Evolutionary conservation across 1,139 yeast genomes (phyloP).

Genomic region (Saccharomycopsis phalli): DNA sequence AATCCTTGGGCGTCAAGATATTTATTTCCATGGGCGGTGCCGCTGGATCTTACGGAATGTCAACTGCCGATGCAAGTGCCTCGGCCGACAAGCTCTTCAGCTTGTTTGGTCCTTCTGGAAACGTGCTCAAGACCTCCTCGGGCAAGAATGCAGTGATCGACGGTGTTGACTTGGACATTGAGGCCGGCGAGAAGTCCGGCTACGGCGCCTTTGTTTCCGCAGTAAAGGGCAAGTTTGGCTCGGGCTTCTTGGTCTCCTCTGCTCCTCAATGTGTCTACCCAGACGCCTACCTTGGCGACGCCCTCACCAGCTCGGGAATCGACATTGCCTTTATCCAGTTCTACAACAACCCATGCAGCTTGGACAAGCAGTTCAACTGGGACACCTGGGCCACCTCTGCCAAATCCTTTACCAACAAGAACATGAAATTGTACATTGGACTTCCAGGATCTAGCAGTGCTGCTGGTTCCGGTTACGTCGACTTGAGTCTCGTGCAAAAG

Average conservation of each 20-base stretch:
- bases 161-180: conserved; percentile 19
- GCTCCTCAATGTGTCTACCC: conserved; percentile 78
- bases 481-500: conserved; percentile 30
- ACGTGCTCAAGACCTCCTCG: conserved; percentile 39
- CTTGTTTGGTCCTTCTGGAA: conserved; percentile 33
- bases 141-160: conserved; percentile 17
- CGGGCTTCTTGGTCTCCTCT: conserved; percentile 42
- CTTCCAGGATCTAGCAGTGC: conserved; percentile 63
- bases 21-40: conserved; percentile 71
- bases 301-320: conserved; percentile 50
- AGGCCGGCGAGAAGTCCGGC: conserved; percentile 17
- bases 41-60: conserved; percentile 33
- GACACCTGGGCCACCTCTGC: conserved; percentile 77
- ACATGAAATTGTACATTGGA: conserved; percentile 60
- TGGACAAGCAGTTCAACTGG: conserved; percentile 57
- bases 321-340: conserved; percentile 90
- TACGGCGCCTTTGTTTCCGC: conserved; percentile 17
- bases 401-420: conserved; percentile 51
- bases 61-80: conserved; percentile 19
- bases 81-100: conserved; percentile 26
- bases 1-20: conserved; percentile 51
- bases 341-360: conserved; percentile 66
- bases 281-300: conserved; percentile 65
- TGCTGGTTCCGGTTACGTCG: conserved; percentile 54
- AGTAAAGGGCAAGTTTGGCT: conserved; percentile 37